A percentile compares a stretch with the other conserved stretches of the same genome.
Evolutionary conservation across 2,329 filamentous ascomycete species (phyloP).

Genomic region (Curvularia sp.): DNA sequence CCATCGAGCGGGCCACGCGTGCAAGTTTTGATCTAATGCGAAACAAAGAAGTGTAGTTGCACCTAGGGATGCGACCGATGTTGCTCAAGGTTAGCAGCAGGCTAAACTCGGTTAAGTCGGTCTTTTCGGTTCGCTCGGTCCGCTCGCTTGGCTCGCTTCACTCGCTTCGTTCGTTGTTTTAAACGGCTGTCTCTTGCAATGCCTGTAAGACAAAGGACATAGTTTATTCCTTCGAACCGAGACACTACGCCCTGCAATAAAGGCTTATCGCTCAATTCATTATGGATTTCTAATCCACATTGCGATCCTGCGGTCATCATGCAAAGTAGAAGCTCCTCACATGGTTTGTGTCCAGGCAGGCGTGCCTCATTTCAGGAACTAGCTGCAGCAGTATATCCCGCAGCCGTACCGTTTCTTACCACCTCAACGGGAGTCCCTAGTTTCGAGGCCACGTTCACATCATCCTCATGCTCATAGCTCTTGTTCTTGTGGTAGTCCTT

Average conservation of each 20-base stretch:
- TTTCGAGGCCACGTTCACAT: conserved; percentile 13
- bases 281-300: background rate
- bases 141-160: background rate
- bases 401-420: conserved; percentile 14
- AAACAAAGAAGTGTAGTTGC: background rate
- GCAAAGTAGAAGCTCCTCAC: background rate
- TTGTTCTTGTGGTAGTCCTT: background rate
- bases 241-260: background rate
- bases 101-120: background rate
- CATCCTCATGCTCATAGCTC: background rate
- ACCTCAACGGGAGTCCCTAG: background rate
- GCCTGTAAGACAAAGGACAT: background rate
- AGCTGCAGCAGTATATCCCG: conserved; percentile 21
- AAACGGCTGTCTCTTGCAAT: background rate
- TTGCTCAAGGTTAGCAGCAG: background rate
- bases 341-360: background rate
- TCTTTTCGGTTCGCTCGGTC: background rate
- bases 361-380: conserved; percentile 8
- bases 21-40: background rate
- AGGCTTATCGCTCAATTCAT: background rate
- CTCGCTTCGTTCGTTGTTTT: background rate
- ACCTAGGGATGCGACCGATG: background rate
- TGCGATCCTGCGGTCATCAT: background rate
- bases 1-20: background rate
- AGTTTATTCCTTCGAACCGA: background rate